Base-by-base conservation (phyloP, 2,329 filamentous ascomycete genomes). In the Microcera coccophila region DNA sequence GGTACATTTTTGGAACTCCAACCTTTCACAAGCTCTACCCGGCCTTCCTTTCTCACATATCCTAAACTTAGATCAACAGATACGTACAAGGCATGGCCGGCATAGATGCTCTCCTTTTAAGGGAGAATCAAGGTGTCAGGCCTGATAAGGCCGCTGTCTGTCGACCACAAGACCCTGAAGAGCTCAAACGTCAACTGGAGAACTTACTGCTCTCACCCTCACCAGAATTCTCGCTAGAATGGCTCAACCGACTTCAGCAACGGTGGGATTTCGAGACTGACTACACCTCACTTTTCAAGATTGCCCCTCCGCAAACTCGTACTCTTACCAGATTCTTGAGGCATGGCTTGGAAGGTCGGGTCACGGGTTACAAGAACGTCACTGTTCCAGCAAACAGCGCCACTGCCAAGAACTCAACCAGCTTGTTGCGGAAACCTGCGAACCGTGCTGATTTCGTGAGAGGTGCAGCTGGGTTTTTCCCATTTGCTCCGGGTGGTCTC, bases 341-440 rank as follows among this genome's bases (percentile, higher is more conserved):
- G 42, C 89, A 95, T 66, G 93, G 93, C 5, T 76, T 97, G 12
- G 90, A 97, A 67, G 93, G 93, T 17, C 80, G 85, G 39, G 91
- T 98, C 18, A 95, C 88, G 8, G 90, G 90, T 38, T 97, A 98
- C 66, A 86, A 84, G 61, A 93, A 96, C 63, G 87, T 97, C 38
- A 96, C 93, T 1, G 82, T 97, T 8, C 89, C 91, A 4, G 88
- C 88, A 24, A 87, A 83, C 58, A 94, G 86, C 57, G 88, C 87
- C 14, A 96, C 87, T 14, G 91, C 90, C 36, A 98, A 96, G 69
- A 95, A 95, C 61, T 96, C 90, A 3, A 97, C 90, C 0, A 95
- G 90, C 4, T 74, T 96, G 31, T 72, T 87, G 14, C 80, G 93
- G 35, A 94, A 94, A 61, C 91, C 91, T 3, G 91, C 88, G 12